Percentiles rank a stretch among this genome's conserved stretches.
These are phyloP conservation scores for Candida golubevii DNA, from an alignment of 805 yeast species.

Conservation along the genomic window DNA sequence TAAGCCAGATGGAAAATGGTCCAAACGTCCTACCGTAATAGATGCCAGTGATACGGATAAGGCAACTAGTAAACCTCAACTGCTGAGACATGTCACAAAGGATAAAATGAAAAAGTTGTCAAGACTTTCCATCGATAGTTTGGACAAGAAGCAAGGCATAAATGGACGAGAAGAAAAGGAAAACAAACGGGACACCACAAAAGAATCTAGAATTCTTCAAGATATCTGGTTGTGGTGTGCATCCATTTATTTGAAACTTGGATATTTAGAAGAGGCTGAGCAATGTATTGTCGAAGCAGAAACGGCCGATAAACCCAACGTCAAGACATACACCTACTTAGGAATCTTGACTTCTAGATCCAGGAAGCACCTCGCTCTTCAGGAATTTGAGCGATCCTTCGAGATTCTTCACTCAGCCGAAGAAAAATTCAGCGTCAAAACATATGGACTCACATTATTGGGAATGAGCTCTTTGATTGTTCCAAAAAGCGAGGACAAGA, in stretches of 20 bases:
- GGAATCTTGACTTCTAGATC: constrained; percentile 44
- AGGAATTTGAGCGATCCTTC: constrained; percentile 61
- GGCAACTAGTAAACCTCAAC: constrained; percentile 3
- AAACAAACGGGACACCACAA: background rate
- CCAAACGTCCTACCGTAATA: constrained; percentile 39
- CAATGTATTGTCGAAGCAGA: constrained; percentile 73
- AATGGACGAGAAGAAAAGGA: background rate
- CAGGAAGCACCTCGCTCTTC: constrained; percentile 47
- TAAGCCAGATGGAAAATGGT: constrained; percentile 26
- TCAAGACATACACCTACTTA: constrained; percentile 46
- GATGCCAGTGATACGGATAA: constrained; percentile 23
- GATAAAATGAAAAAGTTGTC: constrained; percentile 20
- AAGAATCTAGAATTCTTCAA: constrained; percentile 39
- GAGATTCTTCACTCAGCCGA: constrained; percentile 31
- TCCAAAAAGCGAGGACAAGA: constrained; percentile 31
- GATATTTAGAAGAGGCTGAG: constrained; percentile 55
- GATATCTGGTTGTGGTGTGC: constrained; percentile 74
- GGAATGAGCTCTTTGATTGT: constrained; percentile 53
- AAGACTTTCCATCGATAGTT: constrained; percentile 9
- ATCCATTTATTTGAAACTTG: constrained; percentile 55
- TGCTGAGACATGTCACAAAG: constrained; percentile 12
- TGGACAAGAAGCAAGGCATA: background rate
- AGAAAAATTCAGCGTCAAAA: constrained; percentile 22
- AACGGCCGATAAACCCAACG: constrained; percentile 40
- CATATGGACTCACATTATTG: constrained; percentile 48